A percentile compares a stretch with the other conserved stretches of the same genome.
Conservation (phyloP, 352 stramenopile genomes). For the Peronospora farinosa region DNA sequence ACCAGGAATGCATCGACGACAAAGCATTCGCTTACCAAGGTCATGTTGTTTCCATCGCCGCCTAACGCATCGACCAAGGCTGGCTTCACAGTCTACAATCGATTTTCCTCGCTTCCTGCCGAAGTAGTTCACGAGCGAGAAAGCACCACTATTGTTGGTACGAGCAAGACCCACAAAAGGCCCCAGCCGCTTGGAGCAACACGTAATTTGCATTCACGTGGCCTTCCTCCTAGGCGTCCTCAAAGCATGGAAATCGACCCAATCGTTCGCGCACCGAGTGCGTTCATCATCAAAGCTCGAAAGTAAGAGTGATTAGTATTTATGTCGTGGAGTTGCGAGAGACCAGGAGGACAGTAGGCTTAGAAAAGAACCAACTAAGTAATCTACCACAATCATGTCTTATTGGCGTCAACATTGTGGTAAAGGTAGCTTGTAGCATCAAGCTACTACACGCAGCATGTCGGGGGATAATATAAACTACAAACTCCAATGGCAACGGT, state of each 20-base stretch:
- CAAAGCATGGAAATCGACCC: slow-evolving; percentile 11
- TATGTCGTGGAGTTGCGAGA: slow-evolving; percentile 15
- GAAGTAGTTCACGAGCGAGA: slow-evolving; percentile 19
- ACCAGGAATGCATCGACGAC: not conserved
- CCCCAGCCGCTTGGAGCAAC: slow-evolving; percentile 9
- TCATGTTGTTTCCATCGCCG: slow-evolving; percentile 4
- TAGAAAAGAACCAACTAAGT: slow-evolving; percentile 12
- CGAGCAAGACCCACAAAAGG: slow-evolving; percentile 20
- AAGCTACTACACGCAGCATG: not conserved
- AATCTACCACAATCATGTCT: slow-evolving; percentile 12
- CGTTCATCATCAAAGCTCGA: slow-evolving; percentile 15
- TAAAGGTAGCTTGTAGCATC: not conserved
- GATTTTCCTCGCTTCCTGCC: slow-evolving; percentile 9
- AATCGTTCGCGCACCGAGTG: slow-evolving; percentile 8
- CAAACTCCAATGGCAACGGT: not conserved
- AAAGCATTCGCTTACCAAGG: not conserved
- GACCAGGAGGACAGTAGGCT: slow-evolving; percentile 4
- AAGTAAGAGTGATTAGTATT: slow-evolving; percentile 13
- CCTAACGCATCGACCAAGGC: slow-evolving; percentile 14
- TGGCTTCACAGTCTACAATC: slow-evolving; percentile 6
- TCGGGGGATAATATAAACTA: not conserved
- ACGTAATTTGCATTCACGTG: slow-evolving; percentile 3
- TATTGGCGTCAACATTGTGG: not conserved
- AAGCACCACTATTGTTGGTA: slow-evolving; percentile 11
- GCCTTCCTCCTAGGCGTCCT: slow-evolving; percentile 16